Evolutionary conservation across 805 yeast genomes (phyloP).

Genomic region (Pichia insulana): DNA sequence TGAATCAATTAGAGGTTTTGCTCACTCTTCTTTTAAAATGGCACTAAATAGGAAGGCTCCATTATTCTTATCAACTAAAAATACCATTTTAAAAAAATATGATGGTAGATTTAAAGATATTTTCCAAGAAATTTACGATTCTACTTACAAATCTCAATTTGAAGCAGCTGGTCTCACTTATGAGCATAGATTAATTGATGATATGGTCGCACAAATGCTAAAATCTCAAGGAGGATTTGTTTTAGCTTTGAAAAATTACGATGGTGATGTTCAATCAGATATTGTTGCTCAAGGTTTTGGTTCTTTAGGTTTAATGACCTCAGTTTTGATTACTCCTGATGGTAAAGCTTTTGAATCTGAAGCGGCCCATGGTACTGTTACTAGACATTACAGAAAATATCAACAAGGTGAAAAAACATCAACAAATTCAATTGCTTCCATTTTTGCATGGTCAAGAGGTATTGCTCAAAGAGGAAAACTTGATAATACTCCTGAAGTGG

Average conservation of each 20-base stretch:
- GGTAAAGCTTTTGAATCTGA: slow-evolving; percentile 81
- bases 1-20: slow-evolving; percentile 67
- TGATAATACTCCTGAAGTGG: slow-evolving; percentile 64
- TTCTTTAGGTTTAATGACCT: slow-evolving; percentile 77
- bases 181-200: slow-evolving; percentile 78
- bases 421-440: slow-evolving; percentile 78
- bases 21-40: slow-evolving; percentile 70
- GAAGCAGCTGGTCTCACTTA: slow-evolving; percentile 57
- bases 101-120: slow-evolving; percentile 80
- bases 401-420: slow-evolving; percentile 79
- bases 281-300: slow-evolving; percentile 86
- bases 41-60: slow-evolving; percentile 58
- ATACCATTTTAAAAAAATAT: slow-evolving; percentile 73
- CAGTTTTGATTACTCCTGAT: slow-evolving; percentile 75
- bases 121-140: slow-evolving; percentile 57
- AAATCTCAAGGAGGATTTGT: slow-evolving; percentile 78
- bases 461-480: slow-evolving; percentile 72
- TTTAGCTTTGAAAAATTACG: slow-evolving; percentile 76
- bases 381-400: slow-evolving; percentile 76
- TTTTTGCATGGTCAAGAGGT: slow-evolving; percentile 85
- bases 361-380: slow-evolving; percentile 85
- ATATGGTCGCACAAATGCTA: slow-evolving; percentile 85
- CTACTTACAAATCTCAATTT: slow-evolving; percentile 46
- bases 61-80: slow-evolving; percentile 64
- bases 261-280: slow-evolving; percentile 81